phyloP scores from a whole-genome alignment of 2,329 filamentous ascomycete genomes.

The Alternaria angustiovoidea region DNA sequence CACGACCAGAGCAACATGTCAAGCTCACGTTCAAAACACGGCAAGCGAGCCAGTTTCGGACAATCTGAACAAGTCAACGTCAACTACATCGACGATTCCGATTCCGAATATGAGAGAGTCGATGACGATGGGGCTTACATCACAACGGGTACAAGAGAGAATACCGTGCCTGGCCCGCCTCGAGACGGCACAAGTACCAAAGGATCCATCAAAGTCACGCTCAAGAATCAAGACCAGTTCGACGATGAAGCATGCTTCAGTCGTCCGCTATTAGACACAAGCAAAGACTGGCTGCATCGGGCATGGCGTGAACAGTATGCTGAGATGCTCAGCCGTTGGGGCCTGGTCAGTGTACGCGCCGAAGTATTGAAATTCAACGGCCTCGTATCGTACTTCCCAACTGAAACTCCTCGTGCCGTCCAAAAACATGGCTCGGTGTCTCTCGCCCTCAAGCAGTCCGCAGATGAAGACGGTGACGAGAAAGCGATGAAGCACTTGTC shows the following conservation, averaged over 20 bases:
- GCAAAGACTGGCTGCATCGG: slow-evolving; percentile 57
- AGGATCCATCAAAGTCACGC: slow-evolving; percentile 55
- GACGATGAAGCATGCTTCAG: slow-evolving; percentile 59
- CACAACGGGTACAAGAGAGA: slow-evolving; percentile 35
- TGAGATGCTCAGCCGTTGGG: slow-evolving; percentile 66
- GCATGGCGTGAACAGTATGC: slow-evolving; percentile 67
- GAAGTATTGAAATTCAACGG: slow-evolving; percentile 67
- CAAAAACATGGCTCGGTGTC: slow-evolving; percentile 40
- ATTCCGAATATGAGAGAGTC: slow-evolving; percentile 41
- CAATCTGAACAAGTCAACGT: slow-evolving; percentile 42
- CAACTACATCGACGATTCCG: slow-evolving; percentile 44
- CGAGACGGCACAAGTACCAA: slow-evolving; percentile 16
- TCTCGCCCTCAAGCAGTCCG: slow-evolving; percentile 32
- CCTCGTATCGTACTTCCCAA: slow-evolving; percentile 48
- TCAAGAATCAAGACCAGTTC: slow-evolving; percentile 66
- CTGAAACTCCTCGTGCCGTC: slow-evolving; percentile 26
- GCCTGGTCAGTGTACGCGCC: slow-evolving; percentile 61
- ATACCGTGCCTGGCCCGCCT: slow-evolving; percentile 27
- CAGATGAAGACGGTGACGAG: slow-evolving; percentile 16
- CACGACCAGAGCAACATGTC: slow-evolving; percentile 37
- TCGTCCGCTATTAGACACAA: slow-evolving; percentile 59
- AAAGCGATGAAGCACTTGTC: slow-evolving; percentile 28
- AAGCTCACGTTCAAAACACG: slow-evolving; percentile 45
- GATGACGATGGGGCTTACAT: slow-evolving; percentile 20
- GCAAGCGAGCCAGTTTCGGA: slow-evolving; percentile 50